A percentile compares a stretch with the other conserved stretches of the same genome.
Conservation (phyloP, 495 filamentous ascomycete genomes). For the Aspergillus carlsbadensis region DNA sequence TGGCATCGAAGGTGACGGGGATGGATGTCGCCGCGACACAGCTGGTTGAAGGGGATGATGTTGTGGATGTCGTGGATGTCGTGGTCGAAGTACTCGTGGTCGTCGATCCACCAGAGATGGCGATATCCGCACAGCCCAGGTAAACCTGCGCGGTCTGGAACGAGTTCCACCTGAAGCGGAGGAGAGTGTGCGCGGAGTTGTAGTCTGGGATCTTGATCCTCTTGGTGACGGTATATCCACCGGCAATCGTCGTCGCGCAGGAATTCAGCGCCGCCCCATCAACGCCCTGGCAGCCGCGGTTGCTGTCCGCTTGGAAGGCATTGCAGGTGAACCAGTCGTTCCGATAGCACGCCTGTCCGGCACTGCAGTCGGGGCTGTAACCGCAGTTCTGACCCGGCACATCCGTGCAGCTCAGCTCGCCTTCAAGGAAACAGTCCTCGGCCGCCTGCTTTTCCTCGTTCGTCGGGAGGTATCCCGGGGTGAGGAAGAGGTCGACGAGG, state of each 20-base stretch:
- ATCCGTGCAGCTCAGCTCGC: conserved; percentile 50
- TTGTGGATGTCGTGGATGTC: not conserved
- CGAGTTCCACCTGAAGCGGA: conserved; percentile 57
- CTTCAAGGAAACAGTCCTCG: conserved; percentile 53
- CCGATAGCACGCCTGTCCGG: conserved; percentile 46
- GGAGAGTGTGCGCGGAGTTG: conserved; percentile 47
- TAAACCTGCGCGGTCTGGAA: conserved; percentile 58
- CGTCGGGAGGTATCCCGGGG: conserved; percentile 50
- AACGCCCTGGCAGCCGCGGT: conserved; percentile 46
- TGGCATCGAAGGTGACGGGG: conserved; percentile 50
- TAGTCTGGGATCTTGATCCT: conserved; percentile 51
- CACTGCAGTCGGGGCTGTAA: conserved; percentile 51
- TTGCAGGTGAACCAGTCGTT: conserved; percentile 63
- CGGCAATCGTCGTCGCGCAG: conserved; percentile 52
- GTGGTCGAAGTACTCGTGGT: not conserved
- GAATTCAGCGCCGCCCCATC: conserved; percentile 44
- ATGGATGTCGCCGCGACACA: conserved; percentile 44
- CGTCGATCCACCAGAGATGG: not conserved
- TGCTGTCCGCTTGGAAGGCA: conserved; percentile 29
- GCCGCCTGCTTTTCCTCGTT: conserved; percentile 53
- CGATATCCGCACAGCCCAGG: conserved; percentile 53
- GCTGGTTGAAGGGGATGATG: not conserved
- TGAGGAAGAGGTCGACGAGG: conserved; percentile 51
- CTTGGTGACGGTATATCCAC: conserved; percentile 56
- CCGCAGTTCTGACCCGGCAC: conserved; percentile 52